Evolutionary conservation across 1,139 yeast species (phyloP).

Genomic region (Blastobotrys capitulatus): DNA sequence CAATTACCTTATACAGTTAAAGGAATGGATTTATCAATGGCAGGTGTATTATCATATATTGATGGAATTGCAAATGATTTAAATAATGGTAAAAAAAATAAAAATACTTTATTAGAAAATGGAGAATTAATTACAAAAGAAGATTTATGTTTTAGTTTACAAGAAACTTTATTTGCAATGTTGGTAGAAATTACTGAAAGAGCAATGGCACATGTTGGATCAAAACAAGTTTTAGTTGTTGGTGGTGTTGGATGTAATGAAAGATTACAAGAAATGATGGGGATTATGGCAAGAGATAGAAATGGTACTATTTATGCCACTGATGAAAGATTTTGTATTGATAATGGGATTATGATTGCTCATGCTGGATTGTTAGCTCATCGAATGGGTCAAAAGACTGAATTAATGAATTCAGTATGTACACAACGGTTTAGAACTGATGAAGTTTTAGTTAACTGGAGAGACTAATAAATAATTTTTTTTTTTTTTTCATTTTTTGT

Average conservation of each 20-base stretch:
- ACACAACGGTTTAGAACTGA: slow-evolving; percentile 93
- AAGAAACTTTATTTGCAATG: slow-evolving; percentile 92
- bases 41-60: slow-evolving; percentile 83
- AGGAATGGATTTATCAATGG: slow-evolving; percentile 97
- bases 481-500: no score
- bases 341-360: slow-evolving; percentile 98
- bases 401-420: slow-evolving; percentile 69
- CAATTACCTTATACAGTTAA: slow-evolving; percentile 91
- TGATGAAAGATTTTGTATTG: slow-evolving; percentile 94
- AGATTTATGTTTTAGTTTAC: slow-evolving; percentile 88
- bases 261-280: slow-evolving; percentile 94
- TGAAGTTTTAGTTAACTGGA: slow-evolving; percentile 85
- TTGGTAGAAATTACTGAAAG: slow-evolving; percentile 95
- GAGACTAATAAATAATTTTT: slow-evolving; percentile 19
- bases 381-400: slow-evolving; percentile 67
- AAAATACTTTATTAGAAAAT: slow-evolving; percentile 43
- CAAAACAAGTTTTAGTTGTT: slow-evolving; percentile 84
- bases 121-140: slow-evolving; percentile 60
- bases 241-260: slow-evolving; percentile 98
- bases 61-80: slow-evolving; percentile 75
- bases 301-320: slow-evolving; percentile 88
- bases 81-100: slow-evolving; percentile 49
- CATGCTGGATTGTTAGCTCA: slow-evolving; percentile 91
- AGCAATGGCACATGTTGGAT: slow-evolving; percentile 96
- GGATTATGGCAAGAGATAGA: slow-evolving; percentile 80